phyloP scores from a whole-genome alignment of 2,329 filamentous ascomycete species.

The Colletotrichum simmondsii region DNA sequence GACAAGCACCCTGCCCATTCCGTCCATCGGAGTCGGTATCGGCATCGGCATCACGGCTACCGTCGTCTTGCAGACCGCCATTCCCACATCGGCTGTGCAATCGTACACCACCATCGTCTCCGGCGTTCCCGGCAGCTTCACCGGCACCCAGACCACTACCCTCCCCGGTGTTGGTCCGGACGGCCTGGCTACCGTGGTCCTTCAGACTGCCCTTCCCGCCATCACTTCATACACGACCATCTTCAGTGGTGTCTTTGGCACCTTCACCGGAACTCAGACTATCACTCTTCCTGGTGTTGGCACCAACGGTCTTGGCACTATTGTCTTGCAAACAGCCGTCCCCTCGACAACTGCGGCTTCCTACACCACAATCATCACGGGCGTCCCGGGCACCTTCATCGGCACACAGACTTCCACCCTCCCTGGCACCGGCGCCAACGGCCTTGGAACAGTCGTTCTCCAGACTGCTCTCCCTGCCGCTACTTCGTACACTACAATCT shows the following conservation, averaged over 20 bases:
- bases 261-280: not conserved
- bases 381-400: not conserved
- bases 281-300: not conserved
- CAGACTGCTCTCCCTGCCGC: slow-evolving; percentile 9
- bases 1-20: not conserved
- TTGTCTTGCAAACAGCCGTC: slow-evolving; percentile 1
- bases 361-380: slow-evolving; percentile 3
- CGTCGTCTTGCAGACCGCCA: not conserved
- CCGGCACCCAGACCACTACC: not conserved
- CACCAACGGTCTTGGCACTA: not conserved
- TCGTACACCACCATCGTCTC: not conserved
- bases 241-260: not conserved
- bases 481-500: slow-evolving; percentile 7
- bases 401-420: slow-evolving; percentile 5
- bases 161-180: not conserved
- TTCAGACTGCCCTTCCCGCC: not conserved
- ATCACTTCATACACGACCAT: not conserved
- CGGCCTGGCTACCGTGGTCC: not conserved
- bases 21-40: not conserved
- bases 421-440: not conserved
- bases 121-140: not conserved
- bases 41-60: not conserved
- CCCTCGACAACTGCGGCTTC: not conserved
- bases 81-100: not conserved
- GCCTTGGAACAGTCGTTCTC: slow-evolving; percentile 2